Conservation (phyloP, 2,329 filamentous ascomycete genomes). For the Botrytis fragariae region DNA sequence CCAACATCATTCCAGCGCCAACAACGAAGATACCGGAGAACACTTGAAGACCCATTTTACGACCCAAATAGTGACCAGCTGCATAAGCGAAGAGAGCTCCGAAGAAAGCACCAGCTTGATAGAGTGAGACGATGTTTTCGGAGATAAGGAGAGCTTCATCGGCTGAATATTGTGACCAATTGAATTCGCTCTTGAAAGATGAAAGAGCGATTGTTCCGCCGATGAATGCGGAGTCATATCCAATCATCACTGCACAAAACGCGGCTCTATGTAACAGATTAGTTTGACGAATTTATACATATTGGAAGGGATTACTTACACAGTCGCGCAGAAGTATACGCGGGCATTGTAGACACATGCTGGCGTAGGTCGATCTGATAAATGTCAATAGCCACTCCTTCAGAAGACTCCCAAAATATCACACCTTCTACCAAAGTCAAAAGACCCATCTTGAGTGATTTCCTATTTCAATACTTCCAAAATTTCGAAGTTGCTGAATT, state of each 20-base stretch:
- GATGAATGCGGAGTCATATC: conserved; percentile 34
- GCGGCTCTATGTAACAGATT: conserved; percentile 42
- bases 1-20: conserved; percentile 69
- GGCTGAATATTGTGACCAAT: conserved; percentile 29
- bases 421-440: conserved; percentile 53
- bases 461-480: background rate
- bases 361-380: conserved; percentile 32
- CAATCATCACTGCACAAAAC: conserved; percentile 52
- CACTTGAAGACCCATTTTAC: conserved; percentile 51
- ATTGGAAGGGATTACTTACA: conserved; percentile 23
- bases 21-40: conserved; percentile 64
- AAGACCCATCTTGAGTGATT: conserved; percentile 38
- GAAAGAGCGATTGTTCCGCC: conserved; percentile 31
- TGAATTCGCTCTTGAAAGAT: conserved; percentile 30
- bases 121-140: conserved; percentile 34
- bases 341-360: conserved; percentile 31
- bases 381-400: conserved; percentile 25
- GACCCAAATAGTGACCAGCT: conserved; percentile 16
- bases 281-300: background rate
- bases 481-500: background rate
- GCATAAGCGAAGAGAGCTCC: conserved; percentile 23
- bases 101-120: conserved; percentile 33
- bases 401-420: conserved; percentile 47
- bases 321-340: conserved; percentile 28
- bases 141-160: conserved; percentile 22